Evolutionary conservation across 768 basidiomycete genomes (phyloP).

Genomic region (Naematelia aurantialba): DNA sequence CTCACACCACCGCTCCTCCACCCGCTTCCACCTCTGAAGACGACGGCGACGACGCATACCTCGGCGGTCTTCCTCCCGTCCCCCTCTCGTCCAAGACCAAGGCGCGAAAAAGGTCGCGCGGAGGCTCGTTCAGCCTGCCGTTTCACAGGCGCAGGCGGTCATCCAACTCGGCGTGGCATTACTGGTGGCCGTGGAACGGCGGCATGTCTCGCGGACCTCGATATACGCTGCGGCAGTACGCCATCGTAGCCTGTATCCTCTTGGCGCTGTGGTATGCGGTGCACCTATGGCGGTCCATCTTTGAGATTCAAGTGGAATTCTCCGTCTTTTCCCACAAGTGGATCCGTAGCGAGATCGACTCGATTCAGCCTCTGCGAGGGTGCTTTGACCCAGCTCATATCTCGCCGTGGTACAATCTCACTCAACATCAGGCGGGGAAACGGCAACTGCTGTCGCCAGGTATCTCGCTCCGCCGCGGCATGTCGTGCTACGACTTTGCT

Average conservation of each 20-base stretch:
- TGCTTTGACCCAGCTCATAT: conserved; percentile 42
- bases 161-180: conserved; percentile 19
- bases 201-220: not conserved
- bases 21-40: not conserved
- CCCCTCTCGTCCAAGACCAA: conserved; percentile 15
- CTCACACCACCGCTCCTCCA: not conserved
- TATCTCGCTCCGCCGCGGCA: conserved; percentile 67
- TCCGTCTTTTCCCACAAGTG: conserved; percentile 72
- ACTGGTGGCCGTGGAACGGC: conserved; percentile 11
- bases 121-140: conserved; percentile 31
- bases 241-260: conserved; percentile 2
- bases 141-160: conserved; percentile 27
- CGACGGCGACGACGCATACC: conserved; percentile 11
- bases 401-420: conserved; percentile 41
- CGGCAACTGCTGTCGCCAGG: conserved; percentile 74
- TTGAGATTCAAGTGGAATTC: conserved; percentile 79
- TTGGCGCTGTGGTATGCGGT: conserved; percentile 12
- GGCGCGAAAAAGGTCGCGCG: conserved; percentile 19
- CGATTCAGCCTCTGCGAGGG: conserved; percentile 57
- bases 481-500: conserved; percentile 92
- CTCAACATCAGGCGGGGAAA: conserved; percentile 55
- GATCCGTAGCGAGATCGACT: conserved; percentile 69
- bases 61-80: conserved; percentile 21
- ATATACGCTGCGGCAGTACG: not conserved
- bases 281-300: conserved; percentile 53